Evolutionary conservation across 2,329 filamentous ascomycete genomes (phyloP).

Genomic region (Colletotrichum lentis): DNA sequence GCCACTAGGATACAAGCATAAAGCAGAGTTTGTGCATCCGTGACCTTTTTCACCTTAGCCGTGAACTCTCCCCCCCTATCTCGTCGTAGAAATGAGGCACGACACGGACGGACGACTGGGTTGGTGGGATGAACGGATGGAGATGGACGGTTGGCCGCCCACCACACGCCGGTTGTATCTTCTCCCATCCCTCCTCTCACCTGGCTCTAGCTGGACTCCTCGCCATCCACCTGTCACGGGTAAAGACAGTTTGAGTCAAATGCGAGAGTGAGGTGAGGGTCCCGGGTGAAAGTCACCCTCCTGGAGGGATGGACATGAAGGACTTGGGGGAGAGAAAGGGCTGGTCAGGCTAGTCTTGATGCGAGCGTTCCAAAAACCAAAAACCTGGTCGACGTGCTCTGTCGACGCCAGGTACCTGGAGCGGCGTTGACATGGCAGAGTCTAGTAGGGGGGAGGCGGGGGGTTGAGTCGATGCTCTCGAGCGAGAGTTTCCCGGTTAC

Average conservation of each 20-base stretch:
- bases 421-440: slow-evolving; percentile 7
- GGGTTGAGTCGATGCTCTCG: slow-evolving; percentile 5
- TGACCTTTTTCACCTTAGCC: background rate
- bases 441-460: background rate
- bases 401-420: slow-evolving; percentile 32
- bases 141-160: background rate
- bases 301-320: background rate
- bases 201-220: background rate
- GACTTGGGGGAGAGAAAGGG: background rate
- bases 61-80: background rate
- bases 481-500: slow-evolving; percentile 11
- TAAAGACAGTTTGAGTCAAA: background rate
- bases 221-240: background rate
- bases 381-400: slow-evolving; percentile 28
- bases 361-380: slow-evolving; percentile 18
- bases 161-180: background rate
- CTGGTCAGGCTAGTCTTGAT: background rate
- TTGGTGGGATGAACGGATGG: background rate
- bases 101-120: background rate
- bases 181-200: background rate
- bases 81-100: background rate
- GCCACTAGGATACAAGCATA: slow-evolving; percentile 33
- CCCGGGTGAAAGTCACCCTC: background rate
- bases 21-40: slow-evolving; percentile 31
- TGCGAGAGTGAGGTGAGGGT: slow-evolving; percentile 8